Conservation (phyloP, 163 green algal genomes). For the Chlamydomonas reinhardtii region DNA sequence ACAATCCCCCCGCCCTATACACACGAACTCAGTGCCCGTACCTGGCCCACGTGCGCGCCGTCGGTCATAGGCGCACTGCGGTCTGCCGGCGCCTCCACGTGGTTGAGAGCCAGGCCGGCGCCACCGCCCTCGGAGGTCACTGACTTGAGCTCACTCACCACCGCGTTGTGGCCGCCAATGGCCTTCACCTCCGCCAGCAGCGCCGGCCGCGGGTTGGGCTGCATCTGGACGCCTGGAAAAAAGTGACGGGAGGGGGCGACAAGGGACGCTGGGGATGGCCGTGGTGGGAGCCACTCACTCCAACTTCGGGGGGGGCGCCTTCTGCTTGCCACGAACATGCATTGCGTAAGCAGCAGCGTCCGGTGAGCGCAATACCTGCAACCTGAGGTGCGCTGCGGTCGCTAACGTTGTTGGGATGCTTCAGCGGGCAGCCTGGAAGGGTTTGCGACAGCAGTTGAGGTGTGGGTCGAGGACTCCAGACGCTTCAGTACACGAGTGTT, state of each 20-base stretch:
- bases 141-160: conserved; percentile 23
- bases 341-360: no score
- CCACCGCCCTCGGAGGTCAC: not conserved
- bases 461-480: no score
- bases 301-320: no score
- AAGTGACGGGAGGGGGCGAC: no score
- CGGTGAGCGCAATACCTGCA: not conserved
- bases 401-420: not conserved
- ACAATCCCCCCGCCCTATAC: no score
- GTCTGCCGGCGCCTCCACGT: conserved; percentile 28
- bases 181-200: conserved; percentile 22
- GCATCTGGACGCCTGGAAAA: conserved; percentile 14
- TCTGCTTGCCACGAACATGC: no score
- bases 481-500: no score
- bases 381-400: conserved; percentile 13
- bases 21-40: not conserved
- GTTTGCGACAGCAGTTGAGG: no score
- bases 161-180: not conserved
- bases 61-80: conserved; percentile 22
- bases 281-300: no score
- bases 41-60: conserved; percentile 20
- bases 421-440: not conserved
- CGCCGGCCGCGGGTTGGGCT: conserved; percentile 1
- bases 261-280: no score
- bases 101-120: not conserved